Conservation (phyloP, 306 rosid genomes). For the Datisca glomerata region DNA sequence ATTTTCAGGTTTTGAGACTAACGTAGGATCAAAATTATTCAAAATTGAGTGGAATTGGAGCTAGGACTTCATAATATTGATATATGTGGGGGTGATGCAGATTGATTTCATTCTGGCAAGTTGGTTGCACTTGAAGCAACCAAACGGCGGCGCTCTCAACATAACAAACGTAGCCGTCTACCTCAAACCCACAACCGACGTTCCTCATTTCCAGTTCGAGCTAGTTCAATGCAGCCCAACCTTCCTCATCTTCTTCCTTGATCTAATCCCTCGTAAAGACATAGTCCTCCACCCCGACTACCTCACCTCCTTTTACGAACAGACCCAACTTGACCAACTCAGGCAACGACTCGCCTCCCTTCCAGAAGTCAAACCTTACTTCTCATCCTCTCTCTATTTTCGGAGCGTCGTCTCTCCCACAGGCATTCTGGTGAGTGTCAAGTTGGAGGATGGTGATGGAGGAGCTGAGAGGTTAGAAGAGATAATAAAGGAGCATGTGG, state of each 20-base stretch:
- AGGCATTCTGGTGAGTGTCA: conserved; percentile 14
- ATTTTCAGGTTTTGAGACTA: no score
- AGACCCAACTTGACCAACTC: conserved; percentile 7
- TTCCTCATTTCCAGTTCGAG: conserved; percentile 22
- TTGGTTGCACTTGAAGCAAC: conserved; percentile 20
- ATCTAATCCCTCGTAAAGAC: conserved; percentile 15
- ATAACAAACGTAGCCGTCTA: conserved; percentile 19
- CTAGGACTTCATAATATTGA: no score
- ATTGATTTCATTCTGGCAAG: conserved; percentile 16
- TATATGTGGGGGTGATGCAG: conserved; percentile 1
- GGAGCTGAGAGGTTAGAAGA: conserved; percentile 4
- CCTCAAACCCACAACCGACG: conserved; percentile 12
- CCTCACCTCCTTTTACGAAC: conserved; percentile 12
- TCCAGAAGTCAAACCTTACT: conserved; percentile 13
- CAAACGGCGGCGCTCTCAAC: conserved; percentile 14
- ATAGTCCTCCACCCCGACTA: conserved; percentile 13
- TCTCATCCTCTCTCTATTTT: conserved; percentile 19
- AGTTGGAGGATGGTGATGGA: conserved; percentile 8
- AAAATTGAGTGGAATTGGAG: no score
- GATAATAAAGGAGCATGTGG: conserved; percentile 4
- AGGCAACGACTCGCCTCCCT: conserved; percentile 2
- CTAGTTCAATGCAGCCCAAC: conserved; percentile 16
- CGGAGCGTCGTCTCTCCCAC: conserved; percentile 16
- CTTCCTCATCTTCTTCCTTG: conserved; percentile 19
- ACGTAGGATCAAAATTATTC: no score